phyloP scores from a whole-genome alignment of 169 alveolate species.

The Gregarina niphandrodes region DNA sequence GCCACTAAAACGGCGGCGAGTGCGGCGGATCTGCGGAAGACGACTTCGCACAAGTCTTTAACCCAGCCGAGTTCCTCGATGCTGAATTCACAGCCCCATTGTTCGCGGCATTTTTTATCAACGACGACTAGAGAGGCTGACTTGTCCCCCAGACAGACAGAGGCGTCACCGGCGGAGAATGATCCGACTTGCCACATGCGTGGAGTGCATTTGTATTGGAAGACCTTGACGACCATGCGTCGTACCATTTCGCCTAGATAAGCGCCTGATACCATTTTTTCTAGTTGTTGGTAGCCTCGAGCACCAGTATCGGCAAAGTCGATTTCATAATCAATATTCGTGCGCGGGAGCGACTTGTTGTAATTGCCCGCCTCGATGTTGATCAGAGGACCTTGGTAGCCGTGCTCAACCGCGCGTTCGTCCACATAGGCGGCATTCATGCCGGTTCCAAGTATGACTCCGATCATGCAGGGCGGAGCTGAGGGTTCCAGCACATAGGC shows the following conservation, averaged over 20 bases:
- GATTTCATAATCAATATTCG: conserved; percentile 45
- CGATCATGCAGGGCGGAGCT: conserved; percentile 43
- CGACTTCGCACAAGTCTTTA: conserved; percentile 35
- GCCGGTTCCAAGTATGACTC: conserved; percentile 61
- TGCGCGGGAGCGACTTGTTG: conserved; percentile 45
- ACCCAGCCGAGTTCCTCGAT: conserved; percentile 20
- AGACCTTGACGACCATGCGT: conserved; percentile 29
- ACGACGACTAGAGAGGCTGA: too few relatives aligned
- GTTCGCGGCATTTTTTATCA: too few relatives aligned
- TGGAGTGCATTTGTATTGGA: too few relatives aligned
- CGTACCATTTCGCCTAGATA: conserved; percentile 60
- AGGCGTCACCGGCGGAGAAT: too few relatives aligned
- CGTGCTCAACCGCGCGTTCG: conserved; percentile 41
- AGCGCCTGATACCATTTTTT: conserved; percentile 56
- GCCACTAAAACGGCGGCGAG: conserved; percentile 41
- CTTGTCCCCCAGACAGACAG: too few relatives aligned
- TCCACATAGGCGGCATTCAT: conserved; percentile 54
- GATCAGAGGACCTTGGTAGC: conserved; percentile 46
- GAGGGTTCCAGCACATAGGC: conserved; percentile 40
- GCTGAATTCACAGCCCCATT: conserved; percentile 32
- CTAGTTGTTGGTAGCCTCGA: conserved; percentile 49
- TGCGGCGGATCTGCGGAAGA: conserved; percentile 35
- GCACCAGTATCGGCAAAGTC: conserved; percentile 36
- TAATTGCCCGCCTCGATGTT: conserved; percentile 60
- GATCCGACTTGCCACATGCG: too few relatives aligned